Base-by-base conservation (phyloP, 768 basidiomycete genomes). In the Boletus tomentosulus region DNA sequence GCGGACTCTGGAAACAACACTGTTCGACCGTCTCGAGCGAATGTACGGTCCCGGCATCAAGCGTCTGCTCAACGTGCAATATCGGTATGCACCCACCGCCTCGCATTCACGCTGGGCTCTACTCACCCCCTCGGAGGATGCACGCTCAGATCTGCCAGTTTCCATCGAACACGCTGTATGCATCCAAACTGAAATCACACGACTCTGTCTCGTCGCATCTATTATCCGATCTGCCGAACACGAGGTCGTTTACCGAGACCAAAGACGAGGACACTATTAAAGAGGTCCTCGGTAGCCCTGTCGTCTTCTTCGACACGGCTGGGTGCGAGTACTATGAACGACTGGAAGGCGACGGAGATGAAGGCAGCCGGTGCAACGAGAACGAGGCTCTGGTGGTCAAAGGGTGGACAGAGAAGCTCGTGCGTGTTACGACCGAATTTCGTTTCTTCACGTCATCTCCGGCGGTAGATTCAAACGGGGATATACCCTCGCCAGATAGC, bases 281-380 rank as follows among this genome's bases (percentile, higher is more conserved):
- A 56, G 96, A 96, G 51, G 69, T 82, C 4, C 73, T 98, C 6
- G 80, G 76, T 3, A 88, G 80, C 0, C 90, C 92, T 1, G 81
- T 98, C 2, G 83, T 95, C 2, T 99, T 98, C 68, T 92, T 91
- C 61, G 97, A 99, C 66, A 99, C 94, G 0, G 83, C 90, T 4
- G 93, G 94, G 0, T 94, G 91, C 61, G 93, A 97, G 66, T 96
- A 91, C 63, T 97, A 86, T 62, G 97, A 98, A 66, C 75, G 91
- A 15, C 66, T 83, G 0, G 88, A 91, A 31, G 86, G 80, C 0
- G 86, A 86, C 52, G 76, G 78, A n/a, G 90, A 92, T 62, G 94
- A 96, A 62, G 94, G 93, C 0, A 95, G 92, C 58, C 80, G 86
- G 57, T 87, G 84, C 60, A 99, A 99, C 62, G 95, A 96, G 73